Conservation (phyloP, 495 filamentous ascomycete genomes). For the Tuber melanosporum region DNA sequence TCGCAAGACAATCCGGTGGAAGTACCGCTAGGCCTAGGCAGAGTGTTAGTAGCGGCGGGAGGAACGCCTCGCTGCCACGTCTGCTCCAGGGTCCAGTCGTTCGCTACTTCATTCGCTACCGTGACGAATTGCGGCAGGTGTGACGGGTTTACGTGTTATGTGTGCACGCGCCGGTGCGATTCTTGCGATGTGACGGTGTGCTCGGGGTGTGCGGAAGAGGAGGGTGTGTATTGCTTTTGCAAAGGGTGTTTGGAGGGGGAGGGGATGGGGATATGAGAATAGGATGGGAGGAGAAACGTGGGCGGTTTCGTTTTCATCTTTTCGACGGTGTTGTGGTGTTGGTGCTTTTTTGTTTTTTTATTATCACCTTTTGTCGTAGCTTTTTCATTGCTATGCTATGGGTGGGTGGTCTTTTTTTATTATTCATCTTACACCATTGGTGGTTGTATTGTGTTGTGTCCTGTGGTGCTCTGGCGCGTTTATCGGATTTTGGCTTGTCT, state of each 20-base stretch:
- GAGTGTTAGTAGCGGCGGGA: not conserved
- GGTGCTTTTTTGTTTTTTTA: slow-evolving; percentile 7
- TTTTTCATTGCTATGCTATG: not conserved
- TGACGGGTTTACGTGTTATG: slow-evolving; percentile 23
- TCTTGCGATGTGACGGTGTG: slow-evolving; percentile 35
- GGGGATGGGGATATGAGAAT: slow-evolving; percentile 3
- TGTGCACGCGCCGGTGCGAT: slow-evolving; percentile 34
- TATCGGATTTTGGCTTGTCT: not conserved
- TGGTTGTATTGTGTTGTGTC: not conserved
- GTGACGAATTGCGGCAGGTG: slow-evolving; percentile 28
- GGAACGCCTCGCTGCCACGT: slow-evolving; percentile 23
- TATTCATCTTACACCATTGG: not conserved
- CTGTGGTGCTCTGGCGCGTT: not conserved
- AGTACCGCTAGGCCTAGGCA: not conserved
- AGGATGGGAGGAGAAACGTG: not conserved
- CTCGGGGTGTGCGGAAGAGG: slow-evolving; percentile 30
- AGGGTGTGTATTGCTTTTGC: slow-evolving; percentile 36
- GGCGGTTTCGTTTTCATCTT: not conserved
- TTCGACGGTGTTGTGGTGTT: not conserved
- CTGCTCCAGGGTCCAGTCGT: slow-evolving; percentile 30
- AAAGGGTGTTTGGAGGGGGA: slow-evolving; percentile 21
- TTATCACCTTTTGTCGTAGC: not conserved
- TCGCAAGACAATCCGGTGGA: slow-evolving; percentile 8
- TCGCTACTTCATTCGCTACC: slow-evolving; percentile 27
- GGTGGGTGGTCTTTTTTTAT: slow-evolving; percentile 6